Evolutionary conservation across 441 rosid genomes (phyloP), one percentile per base, ranked within the genome.

Genomic region (Brassica balearica): DNA sequence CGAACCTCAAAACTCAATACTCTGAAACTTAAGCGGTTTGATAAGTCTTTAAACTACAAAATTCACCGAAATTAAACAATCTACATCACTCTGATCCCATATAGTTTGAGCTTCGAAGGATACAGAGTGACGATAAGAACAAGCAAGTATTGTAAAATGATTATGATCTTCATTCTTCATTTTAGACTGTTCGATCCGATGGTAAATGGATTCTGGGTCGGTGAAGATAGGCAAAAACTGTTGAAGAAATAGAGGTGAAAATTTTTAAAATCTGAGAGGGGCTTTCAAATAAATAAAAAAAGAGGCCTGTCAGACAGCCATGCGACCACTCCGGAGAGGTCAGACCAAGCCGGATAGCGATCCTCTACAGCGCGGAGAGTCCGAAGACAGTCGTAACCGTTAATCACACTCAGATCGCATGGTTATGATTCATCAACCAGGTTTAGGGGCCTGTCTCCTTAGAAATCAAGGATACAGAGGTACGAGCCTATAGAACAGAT

Each of bases 251-350:
- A 29, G 34, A 29, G 34, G 34, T 29, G 34, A 29, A 29, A 29
- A 29, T 0, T 29, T 29, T 29, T 29, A 29, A 29, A 29, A 29
- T 29, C 1, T 29, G 34, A 29, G 34, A 29, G 34, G 34, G 34
- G 34, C 27, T 29, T 29, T 29, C 5, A 29, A 29, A 29, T 29
- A 23, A 23, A 25, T 25, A 11, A 46, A 46, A 41, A 41, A 41
- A 8, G n/a, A 17, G 3, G 60, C 65, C 15, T 60, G 65, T 60
- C 34, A 23, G 36, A 60, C 65, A 60, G 6, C 17, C 65, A 4
- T 60, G 65, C 36, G 17, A 60, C 65, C 65, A 60, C 34, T 5
- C 65, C 17, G 8, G 36, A 60, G 34, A 23, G 65, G 17, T 60
- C 2, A 46, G 29, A 23, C 65, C 65, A 2, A 60, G 0, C 65